These are phyloP conservation scores for Manihot esculenta DNA, from an alignment of 441 rosid species.

Conservation along the genomic window DNA sequence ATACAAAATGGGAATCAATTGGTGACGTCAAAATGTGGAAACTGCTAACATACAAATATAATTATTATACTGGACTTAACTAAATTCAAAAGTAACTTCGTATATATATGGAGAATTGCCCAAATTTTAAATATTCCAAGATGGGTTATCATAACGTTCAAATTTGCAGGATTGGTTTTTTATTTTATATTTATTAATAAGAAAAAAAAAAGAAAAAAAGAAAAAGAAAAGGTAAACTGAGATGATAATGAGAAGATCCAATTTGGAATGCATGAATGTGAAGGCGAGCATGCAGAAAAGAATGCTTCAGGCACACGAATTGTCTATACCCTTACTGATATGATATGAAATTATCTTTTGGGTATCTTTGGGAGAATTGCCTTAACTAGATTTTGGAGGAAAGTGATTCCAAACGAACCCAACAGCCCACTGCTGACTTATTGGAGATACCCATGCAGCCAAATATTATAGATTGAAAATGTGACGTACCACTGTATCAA, in stretches of 20 bases:
- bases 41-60: too few species aligned
- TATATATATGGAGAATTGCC: too few species aligned
- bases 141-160: too few species aligned
- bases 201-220: too few species aligned
- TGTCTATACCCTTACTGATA: constrained; percentile 5
- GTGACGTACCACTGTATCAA: background rate
- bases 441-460: background rate
- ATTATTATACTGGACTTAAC: too few species aligned
- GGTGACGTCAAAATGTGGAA: background rate
- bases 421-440: background rate
- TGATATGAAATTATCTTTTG: constrained; percentile 2
- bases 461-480: background rate
- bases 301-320: background rate
- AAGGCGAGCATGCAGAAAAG: background rate
- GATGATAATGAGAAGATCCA: too few species aligned
- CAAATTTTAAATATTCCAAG: too few species aligned
- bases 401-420: constrained; percentile 23
- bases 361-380: constrained; percentile 12
- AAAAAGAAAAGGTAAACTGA: too few species aligned
- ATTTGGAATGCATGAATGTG: too few species aligned
- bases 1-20: background rate
- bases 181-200: too few species aligned
- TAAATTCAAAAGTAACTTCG: too few species aligned
- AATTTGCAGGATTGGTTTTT: too few species aligned
- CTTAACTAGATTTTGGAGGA: background rate